Evolutionary conservation across 2,329 filamentous ascomycete species (phyloP).

Genomic region (Pseudopithomyces chartarum): DNA sequence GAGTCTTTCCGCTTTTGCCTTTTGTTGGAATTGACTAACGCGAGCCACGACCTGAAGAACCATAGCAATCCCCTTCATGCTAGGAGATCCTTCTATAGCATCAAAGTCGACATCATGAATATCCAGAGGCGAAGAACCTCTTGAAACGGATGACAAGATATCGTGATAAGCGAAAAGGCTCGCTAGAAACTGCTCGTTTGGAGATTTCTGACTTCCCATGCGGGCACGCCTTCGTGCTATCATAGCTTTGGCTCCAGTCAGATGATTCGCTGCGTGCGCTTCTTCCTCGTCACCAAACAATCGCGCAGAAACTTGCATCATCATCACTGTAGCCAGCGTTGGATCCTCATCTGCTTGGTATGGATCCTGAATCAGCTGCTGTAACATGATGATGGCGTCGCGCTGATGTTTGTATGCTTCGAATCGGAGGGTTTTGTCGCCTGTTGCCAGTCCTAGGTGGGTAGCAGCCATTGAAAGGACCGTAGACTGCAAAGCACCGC

Average conservation of each 20-base stretch:
- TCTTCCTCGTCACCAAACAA: constrained; percentile 35
- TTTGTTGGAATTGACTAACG: constrained; percentile 31
- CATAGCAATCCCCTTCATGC: constrained; percentile 30
- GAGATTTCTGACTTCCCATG: constrained; percentile 17
- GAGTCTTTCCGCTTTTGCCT: constrained; percentile 20
- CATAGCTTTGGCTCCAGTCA: constrained; percentile 39
- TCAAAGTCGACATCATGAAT: constrained; percentile 25
- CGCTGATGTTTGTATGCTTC: constrained; percentile 35
- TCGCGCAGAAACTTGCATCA: constrained; percentile 41
- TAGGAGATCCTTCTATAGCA: constrained; percentile 28
- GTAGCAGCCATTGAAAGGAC: constrained; percentile 40
- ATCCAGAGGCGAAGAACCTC: constrained; percentile 28
- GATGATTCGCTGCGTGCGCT: constrained; percentile 31
- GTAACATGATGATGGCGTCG: constrained; percentile 32
- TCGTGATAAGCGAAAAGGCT: constrained; percentile 40
- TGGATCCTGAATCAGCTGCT: constrained; percentile 31
- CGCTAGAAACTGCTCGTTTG: constrained; percentile 31
- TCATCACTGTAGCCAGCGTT: constrained; percentile 36
- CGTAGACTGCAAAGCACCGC: constrained; percentile 33
- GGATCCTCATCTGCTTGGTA: constrained; percentile 22
- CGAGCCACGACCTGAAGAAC: constrained; percentile 32
- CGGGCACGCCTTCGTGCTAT: constrained; percentile 20
- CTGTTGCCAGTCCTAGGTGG: constrained; percentile 28
- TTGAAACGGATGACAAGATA: constrained; percentile 36
- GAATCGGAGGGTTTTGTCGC: constrained; percentile 24